Evolutionary conservation across 179 eudicot species (phyloP).

Genomic region (Drosera spatulata): DNA sequence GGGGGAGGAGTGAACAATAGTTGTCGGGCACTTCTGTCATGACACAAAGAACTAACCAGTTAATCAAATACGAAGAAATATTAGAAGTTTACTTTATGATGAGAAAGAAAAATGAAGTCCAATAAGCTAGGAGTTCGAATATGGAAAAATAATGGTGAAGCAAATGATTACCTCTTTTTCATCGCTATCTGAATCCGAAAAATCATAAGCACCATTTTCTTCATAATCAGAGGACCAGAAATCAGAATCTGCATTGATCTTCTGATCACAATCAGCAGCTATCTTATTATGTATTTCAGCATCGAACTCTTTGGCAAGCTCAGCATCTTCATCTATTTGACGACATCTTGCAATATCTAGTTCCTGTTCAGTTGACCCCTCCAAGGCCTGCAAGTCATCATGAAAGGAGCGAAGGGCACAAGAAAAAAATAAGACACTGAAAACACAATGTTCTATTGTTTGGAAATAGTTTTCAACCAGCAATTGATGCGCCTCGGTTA

Average conservation of each 20-base stretch:
- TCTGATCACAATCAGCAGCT: slow-evolving; percentile 31
- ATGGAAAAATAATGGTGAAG: neutral
- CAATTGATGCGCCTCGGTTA: no score
- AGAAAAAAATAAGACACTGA: neutral
- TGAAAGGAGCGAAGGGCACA: neutral
- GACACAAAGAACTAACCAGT: no score
- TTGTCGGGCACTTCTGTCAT: no score
- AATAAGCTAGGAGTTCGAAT: neutral
- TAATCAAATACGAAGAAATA: no score
- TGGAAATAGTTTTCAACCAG: neutral
- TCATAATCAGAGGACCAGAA: slow-evolving; percentile 53
- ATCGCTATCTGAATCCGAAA: slow-evolving; percentile 55
- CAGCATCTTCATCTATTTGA: slow-evolving; percentile 11
- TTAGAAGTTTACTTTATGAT: neutral
- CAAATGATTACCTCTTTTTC: slow-evolving; percentile 26
- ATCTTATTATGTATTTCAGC: slow-evolving; percentile 24
- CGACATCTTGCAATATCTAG: slow-evolving; percentile 12
- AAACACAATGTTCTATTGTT: neutral
- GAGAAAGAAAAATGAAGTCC: neutral
- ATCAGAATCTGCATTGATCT: slow-evolving; percentile 33
- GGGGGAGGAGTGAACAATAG: no score
- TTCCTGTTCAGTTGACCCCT: slow-evolving; percentile 34
- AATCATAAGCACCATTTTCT: slow-evolving; percentile 33
- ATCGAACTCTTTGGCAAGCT: neutral
- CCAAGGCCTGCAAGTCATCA: slow-evolving; percentile 30